Conservation (phyloP, 139 green algal genomes). For the Coelastrella sp. region DNA sequence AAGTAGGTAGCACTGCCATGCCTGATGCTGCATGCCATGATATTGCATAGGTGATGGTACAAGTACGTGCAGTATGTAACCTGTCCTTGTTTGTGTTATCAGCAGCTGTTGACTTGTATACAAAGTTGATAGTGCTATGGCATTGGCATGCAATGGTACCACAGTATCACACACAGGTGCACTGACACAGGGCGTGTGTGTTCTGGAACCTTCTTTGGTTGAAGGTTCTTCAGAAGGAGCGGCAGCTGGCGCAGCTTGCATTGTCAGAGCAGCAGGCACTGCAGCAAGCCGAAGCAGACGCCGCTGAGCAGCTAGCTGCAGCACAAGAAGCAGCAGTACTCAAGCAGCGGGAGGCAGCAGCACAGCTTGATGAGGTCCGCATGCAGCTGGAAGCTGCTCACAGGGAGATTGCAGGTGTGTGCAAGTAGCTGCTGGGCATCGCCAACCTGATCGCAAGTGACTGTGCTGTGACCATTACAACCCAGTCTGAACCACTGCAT, state of each 20-base stretch:
- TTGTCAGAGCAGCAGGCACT: constrained; percentile 31
- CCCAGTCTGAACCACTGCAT: too few relatives aligned
- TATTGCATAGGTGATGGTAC: too few relatives aligned
- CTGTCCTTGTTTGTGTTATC: too few relatives aligned
- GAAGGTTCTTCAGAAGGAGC: constrained; percentile 36
- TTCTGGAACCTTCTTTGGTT: constrained; percentile 21
- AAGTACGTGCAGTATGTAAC: too few relatives aligned
- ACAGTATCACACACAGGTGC: neutral
- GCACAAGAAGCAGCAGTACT: constrained; percentile 12
- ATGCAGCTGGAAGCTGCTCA: constrained; percentile 26
- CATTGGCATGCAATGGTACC: neutral
- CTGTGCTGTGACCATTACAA: too few relatives aligned
- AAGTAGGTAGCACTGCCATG: constrained; percentile 21
- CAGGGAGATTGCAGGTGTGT: constrained; percentile 23
- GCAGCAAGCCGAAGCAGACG: neutral
- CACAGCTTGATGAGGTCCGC: neutral
- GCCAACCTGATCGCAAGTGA: too few relatives aligned
- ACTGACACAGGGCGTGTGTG: neutral
- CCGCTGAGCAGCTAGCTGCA: constrained; percentile 19
- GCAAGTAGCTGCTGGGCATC: neutral
- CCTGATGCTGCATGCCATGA: too few relatives aligned
- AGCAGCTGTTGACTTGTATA: too few relatives aligned
- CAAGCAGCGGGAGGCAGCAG: constrained; percentile 15
- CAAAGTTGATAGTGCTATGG: too few relatives aligned
- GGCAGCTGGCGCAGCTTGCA: constrained; percentile 10